Percentiles rank a stretch among this genome's conserved stretches.
phyloP scores from a whole-genome alignment of 2,329 filamentous ascomycete species.

The Sporothrix globosa region DNA sequence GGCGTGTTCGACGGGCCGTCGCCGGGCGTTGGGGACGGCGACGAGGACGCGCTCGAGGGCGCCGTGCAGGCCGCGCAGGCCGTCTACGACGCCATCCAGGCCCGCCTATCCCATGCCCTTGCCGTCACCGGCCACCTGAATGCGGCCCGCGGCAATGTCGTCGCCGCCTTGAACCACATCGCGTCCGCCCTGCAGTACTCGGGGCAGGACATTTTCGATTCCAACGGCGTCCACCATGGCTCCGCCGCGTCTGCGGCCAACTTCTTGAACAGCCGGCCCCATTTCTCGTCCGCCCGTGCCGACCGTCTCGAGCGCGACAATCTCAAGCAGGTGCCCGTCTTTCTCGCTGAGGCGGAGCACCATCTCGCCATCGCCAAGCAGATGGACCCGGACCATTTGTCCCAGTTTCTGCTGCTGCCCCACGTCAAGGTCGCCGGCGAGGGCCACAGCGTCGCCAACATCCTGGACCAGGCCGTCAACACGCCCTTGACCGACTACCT shows the following conservation, averaged over 20 bases:
- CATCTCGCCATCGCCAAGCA: slow-evolving; percentile 11
- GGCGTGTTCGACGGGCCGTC: slow-evolving; percentile 10
- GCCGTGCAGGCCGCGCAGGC: slow-evolving; percentile 5
- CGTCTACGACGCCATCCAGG: slow-evolving; percentile 24
- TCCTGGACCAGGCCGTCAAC: slow-evolving; percentile 15
- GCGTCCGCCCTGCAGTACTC: not conserved
- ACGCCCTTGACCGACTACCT: slow-evolving; percentile 8
- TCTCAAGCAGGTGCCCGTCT: not conserved
- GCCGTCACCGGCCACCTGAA: slow-evolving; percentile 14
- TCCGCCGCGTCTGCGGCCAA: not conserved
- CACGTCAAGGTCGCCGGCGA: not conserved
- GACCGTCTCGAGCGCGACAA: slow-evolving; percentile 13
- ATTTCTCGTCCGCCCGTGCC: not conserved
- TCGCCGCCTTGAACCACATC: not conserved
- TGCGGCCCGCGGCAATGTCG: slow-evolving; percentile 2
- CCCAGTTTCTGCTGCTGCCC: not conserved
- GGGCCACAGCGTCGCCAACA: slow-evolving; percentile 9
- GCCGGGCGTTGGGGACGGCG: not conserved
- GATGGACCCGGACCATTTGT: slow-evolving; percentile 9
- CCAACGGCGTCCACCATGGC: not conserved
- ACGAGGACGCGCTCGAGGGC: slow-evolving; percentile 4
- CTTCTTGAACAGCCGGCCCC: not conserved
- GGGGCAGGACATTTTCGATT: slow-evolving; percentile 8
- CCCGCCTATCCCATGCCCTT: not conserved
- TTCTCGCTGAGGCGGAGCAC: slow-evolving; percentile 5